Percentiles rank a stretch among this genome's conserved stretches.
phyloP scores from a whole-genome alignment of 1,284 basidiomycete species.

The Ganoderma boninense region DNA sequence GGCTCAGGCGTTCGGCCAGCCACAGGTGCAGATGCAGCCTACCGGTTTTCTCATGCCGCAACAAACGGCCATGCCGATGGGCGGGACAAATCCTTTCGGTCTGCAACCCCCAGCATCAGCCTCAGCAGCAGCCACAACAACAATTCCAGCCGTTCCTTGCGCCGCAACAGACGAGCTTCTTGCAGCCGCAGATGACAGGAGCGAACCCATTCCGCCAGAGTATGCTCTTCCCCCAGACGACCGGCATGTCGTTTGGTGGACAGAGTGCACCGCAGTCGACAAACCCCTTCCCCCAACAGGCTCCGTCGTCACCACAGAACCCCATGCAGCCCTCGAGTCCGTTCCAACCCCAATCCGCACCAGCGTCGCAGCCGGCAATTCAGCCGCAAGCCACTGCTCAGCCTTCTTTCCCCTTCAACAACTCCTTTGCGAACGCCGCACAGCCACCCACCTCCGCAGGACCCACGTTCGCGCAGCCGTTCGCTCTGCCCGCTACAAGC shows the following conservation, averaged over 20 bases:
- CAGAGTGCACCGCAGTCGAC: constrained; percentile 33
- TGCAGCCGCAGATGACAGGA: constrained; percentile 76
- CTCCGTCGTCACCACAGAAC: constrained; percentile 24
- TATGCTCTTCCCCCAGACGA: constrained; percentile 70
- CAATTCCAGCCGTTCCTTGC: constrained; percentile 63
- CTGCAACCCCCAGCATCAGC: constrained; percentile 45
- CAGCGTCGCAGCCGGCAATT: constrained; percentile 13
- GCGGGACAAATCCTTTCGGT: constrained; percentile 55
- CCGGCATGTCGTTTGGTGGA: constrained; percentile 54
- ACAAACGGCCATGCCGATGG: constrained; percentile 42
- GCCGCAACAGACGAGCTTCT: constrained; percentile 50
- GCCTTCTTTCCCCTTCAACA: constrained; percentile 34
- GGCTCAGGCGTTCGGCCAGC: constrained; percentile 48
- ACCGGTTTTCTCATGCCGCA: constrained; percentile 47
- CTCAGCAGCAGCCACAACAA: constrained; percentile 54
- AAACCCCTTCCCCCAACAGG: constrained; percentile 42
- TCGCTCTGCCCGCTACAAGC: constrained; percentile 30
- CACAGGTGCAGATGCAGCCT: constrained; percentile 37
- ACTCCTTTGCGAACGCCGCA: constrained; percentile 16
- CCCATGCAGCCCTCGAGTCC: constrained; percentile 31
- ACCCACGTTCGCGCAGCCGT: constrained; percentile 32
- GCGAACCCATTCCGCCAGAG: constrained; percentile 78
- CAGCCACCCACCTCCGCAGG: constrained; percentile 18
- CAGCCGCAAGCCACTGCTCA: constrained; percentile 27
- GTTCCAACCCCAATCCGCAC: constrained; percentile 29